phyloP scores from a whole-genome alignment of 164 flowering plant genomes.

The Litsea cubeba region DNA sequence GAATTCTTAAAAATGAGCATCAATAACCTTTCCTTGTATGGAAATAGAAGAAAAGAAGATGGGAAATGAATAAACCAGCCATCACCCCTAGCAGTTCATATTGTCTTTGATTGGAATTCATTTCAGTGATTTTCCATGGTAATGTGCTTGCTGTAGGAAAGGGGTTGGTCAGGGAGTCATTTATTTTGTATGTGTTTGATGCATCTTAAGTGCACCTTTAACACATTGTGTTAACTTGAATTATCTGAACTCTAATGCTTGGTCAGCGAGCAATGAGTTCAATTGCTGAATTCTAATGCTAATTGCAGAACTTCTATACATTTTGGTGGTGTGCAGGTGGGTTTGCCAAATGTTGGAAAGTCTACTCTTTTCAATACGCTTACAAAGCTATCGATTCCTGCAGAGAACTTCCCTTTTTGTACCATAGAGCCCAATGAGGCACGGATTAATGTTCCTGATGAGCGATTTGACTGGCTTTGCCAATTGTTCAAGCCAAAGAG shows the following conservation, averaged over 20 bases:
- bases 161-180: too few species aligned
- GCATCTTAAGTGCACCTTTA: neutral
- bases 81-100: too few species aligned
- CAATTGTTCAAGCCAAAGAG: constrained; percentile 85
- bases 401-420: constrained; percentile 96
- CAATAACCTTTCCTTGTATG: too few species aligned
- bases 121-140: neutral
- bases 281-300: neutral
- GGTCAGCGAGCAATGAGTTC: neutral
- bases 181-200: neutral
- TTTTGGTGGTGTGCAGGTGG: constrained; percentile 53
- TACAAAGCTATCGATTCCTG: constrained; percentile 86
- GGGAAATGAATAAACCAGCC: too few species aligned
- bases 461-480: constrained; percentile 93
- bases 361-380: constrained; percentile 96
- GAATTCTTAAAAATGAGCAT: too few species aligned
- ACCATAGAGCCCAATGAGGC: constrained; percentile 99
- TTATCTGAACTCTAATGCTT: neutral
- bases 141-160: neutral
- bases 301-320: constrained; percentile 1
- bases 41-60: too few species aligned
- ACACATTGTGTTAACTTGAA: neutral
- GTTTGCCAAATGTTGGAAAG: constrained; percentile 97
- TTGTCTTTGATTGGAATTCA: neutral
- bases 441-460: constrained; percentile 83